Conservation (phyloP, 169 alveolate species). For the Cryptosporidium tyzzeri region DNA sequence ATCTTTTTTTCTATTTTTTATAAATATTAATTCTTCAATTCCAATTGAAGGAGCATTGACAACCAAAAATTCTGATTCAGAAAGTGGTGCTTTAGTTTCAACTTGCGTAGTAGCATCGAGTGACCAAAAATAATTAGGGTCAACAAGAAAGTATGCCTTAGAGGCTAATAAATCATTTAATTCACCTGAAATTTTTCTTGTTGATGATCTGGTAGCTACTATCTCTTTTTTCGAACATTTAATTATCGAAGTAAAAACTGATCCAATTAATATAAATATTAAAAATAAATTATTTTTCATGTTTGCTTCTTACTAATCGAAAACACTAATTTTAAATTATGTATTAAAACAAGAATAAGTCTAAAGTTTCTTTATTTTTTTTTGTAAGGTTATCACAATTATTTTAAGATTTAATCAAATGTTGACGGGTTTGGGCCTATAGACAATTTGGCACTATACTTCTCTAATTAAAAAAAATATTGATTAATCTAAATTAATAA, state of each 20-base stretch:
- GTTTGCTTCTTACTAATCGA: not conserved
- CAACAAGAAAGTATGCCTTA: slow-evolving; percentile 48
- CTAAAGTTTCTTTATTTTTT: not conserved
- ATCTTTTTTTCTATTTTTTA: slow-evolving; percentile 4
- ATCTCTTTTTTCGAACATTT: not conserved
- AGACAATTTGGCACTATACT: not conserved
- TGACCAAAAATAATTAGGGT: slow-evolving; percentile 62
- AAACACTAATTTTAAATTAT: not conserved
- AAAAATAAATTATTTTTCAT: not conserved
- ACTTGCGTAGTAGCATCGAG: slow-evolving; percentile 23
- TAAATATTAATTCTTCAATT: slow-evolving; percentile 30
- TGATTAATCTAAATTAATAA: not conserved
- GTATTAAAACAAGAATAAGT: not conserved
- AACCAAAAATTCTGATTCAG: slow-evolving; percentile 25
- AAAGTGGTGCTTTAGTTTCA: slow-evolving; percentile 23
- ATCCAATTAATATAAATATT: not conserved
- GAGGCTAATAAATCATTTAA: not conserved
- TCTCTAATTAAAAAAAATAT: not conserved
- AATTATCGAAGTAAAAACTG: not conserved
- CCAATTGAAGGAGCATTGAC: slow-evolving; percentile 64
- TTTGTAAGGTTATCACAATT: not conserved
- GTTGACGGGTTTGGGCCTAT: not conserved
- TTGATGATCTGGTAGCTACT: not conserved
- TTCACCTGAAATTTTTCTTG: not conserved
- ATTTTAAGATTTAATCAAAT: not conserved